phyloP scores from a whole-genome alignment of 495 filamentous ascomycete genomes.

The Articulospora tetracladia region DNA sequence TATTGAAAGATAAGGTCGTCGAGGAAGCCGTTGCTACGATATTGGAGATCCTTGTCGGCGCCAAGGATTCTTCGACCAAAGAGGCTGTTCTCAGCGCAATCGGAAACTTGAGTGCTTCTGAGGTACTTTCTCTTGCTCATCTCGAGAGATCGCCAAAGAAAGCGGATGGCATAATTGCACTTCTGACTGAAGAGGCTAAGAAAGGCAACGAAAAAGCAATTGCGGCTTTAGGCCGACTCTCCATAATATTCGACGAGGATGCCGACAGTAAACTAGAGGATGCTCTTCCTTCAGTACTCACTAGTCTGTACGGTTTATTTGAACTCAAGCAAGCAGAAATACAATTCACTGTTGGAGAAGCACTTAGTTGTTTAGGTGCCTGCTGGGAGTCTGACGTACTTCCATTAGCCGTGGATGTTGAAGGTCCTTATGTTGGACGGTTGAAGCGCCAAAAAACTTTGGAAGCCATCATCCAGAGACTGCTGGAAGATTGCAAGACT shows the following conservation, averaged over 20 bases:
- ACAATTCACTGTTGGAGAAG: constrained; percentile 86
- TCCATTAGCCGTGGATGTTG: constrained; percentile 44
- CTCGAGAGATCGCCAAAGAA: constrained; percentile 21
- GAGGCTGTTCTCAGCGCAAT: constrained; percentile 58
- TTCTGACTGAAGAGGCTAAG: constrained; percentile 63
- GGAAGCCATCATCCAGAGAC: constrained; percentile 55
- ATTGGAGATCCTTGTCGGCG: constrained; percentile 13
- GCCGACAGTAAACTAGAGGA: constrained; percentile 24
- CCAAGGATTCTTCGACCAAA: constrained; percentile 29
- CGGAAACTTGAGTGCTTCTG: constrained; percentile 71
- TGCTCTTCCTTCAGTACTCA: constrained; percentile 37
- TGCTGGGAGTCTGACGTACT: constrained; percentile 69
- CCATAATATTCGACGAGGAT: constrained; percentile 45
- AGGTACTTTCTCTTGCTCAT: constrained; percentile 37
- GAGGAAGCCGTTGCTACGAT: constrained; percentile 10
- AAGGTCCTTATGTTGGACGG: constrained; percentile 27
- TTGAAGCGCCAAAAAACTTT: constrained; percentile 45
- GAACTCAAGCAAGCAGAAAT: constrained; percentile 79
- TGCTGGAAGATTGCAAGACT: constrained; percentile 68
- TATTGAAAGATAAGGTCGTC: constrained; percentile 10
- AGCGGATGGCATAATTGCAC: constrained; percentile 43
- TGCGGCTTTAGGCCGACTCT: constrained; percentile 62
- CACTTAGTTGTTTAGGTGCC: constrained; percentile 67
- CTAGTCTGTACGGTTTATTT: constrained; percentile 68
- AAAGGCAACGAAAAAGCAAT: constrained; percentile 81